A percentile compares a stretch with the other conserved stretches of the same genome.
These are phyloP conservation scores for Elsinoe fawcettii DNA, from an alignment of 2,329 filamentous ascomycete genomes.

Conservation along the genomic window DNA sequence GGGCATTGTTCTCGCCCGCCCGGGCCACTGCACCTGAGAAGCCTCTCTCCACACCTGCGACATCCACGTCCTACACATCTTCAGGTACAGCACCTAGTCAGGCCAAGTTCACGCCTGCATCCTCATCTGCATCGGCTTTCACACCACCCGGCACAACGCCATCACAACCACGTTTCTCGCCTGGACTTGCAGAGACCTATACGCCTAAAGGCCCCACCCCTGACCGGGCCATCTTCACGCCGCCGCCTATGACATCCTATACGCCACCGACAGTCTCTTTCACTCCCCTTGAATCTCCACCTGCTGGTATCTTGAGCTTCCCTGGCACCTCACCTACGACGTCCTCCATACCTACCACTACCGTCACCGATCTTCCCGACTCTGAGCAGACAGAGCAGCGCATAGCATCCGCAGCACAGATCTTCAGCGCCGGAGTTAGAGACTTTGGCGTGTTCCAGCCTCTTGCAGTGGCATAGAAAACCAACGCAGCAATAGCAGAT, in stretches of 20 bases:
- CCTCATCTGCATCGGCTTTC: background rate
- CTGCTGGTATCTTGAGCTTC: background rate
- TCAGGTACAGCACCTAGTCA: background rate
- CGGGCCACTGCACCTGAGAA: background rate
- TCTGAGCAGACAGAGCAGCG: background rate
- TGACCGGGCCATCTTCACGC: background rate
- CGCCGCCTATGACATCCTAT: background rate
- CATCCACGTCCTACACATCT: background rate
- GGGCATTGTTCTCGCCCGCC: background rate
- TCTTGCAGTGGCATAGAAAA: constrained; percentile 12
- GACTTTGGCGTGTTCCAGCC: constrained; percentile 5
- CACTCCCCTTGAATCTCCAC: background rate
- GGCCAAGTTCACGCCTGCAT: background rate
- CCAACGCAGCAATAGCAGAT: constrained; percentile 1
- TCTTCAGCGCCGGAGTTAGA: background rate
- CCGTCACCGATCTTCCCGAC: background rate
- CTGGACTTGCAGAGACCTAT: background rate
- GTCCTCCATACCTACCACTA: background rate
- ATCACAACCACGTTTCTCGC: background rate
- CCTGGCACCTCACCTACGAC: background rate
- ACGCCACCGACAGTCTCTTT: constrained; percentile 1
- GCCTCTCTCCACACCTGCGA: background rate
- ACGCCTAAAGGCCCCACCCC: background rate
- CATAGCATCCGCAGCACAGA: background rate
- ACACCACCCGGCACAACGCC: background rate